A percentile compares a stretch with the other conserved stretches of the same genome.
phyloP scores from a whole-genome alignment of 2,329 filamentous ascomycete genomes.

The Hypomyces perniciosus region DNA sequence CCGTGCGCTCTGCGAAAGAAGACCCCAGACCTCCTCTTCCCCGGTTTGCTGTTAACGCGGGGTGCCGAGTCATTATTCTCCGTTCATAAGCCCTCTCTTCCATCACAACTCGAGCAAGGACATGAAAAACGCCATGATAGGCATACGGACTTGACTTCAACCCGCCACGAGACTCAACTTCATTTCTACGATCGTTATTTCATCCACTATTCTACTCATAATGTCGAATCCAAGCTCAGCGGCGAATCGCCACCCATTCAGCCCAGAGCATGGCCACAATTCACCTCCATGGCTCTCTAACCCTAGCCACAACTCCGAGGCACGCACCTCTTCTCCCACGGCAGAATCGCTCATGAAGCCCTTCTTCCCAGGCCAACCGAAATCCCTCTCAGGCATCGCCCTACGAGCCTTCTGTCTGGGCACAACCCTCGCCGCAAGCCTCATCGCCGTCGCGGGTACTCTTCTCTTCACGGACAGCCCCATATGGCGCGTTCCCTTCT shows the following conservation, averaged over 20 bases:
- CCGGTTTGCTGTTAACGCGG: neutral
- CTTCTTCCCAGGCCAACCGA: constrained; percentile 41
- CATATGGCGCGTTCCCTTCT: constrained; percentile 60
- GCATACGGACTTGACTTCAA: neutral
- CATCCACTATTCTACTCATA: neutral
- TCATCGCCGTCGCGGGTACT: constrained; percentile 25
- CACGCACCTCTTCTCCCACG: neutral
- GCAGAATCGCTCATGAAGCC: constrained; percentile 21
- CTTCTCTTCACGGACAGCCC: constrained; percentile 36
- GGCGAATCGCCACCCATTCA: neutral
- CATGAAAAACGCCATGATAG: neutral
- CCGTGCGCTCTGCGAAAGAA: neutral
- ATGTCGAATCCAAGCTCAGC: constrained; percentile 5
- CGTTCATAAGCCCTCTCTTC: neutral
- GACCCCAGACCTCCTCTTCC: neutral
- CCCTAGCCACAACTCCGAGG: neutral
- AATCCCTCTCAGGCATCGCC: constrained; percentile 56
- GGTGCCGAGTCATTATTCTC: neutral
- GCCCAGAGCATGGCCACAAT: neutral
- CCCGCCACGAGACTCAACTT: neutral
- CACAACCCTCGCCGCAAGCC: constrained; percentile 32
- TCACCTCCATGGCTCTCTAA: constrained; percentile 15
- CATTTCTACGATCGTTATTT: neutral
- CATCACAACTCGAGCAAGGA: neutral
- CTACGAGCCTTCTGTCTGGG: constrained; percentile 52